phyloP scores from a whole-genome alignment of 805 yeast genomes.

The Myxozyma sirexii region DNA sequence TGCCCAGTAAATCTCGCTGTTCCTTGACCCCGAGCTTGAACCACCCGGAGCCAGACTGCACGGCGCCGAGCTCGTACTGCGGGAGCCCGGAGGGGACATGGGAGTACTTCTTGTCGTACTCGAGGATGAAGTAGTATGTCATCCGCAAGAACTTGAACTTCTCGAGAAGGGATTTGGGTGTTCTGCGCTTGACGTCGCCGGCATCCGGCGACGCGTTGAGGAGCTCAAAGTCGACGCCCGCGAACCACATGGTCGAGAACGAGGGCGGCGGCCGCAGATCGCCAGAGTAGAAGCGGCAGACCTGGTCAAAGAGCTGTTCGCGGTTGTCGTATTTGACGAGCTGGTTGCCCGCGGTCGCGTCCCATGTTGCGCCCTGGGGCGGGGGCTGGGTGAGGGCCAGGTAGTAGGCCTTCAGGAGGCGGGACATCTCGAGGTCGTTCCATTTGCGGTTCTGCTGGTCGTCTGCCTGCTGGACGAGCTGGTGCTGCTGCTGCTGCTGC shows the following conservation, averaged over 20 bases:
- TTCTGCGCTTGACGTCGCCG: slow-evolving; percentile 22
- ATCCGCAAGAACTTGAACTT: slow-evolving; percentile 32
- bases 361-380: slow-evolving; percentile 23
- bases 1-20: slow-evolving; percentile 32
- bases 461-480: slow-evolving; percentile 13
- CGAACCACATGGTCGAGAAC: slow-evolving; percentile 3
- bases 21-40: slow-evolving; percentile 19
- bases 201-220: background rate
- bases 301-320: slow-evolving; percentile 28
- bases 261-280: slow-evolving; percentile 15
- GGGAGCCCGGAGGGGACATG: slow-evolving; percentile 12
- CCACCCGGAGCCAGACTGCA: slow-evolving; percentile 21
- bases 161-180: slow-evolving; percentile 29
- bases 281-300: slow-evolving; percentile 25
- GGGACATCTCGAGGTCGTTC: slow-evolving; percentile 28
- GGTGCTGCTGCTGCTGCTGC: slow-evolving; percentile 15
- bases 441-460: slow-evolving; percentile 29
- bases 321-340: slow-evolving; percentile 28
- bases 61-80: slow-evolving; percentile 13
- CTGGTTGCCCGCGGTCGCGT: slow-evolving; percentile 9
- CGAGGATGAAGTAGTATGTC: slow-evolving; percentile 29
- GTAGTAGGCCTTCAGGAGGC: slow-evolving; percentile 22
- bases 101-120: slow-evolving; percentile 25
- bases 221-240: background rate
- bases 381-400: slow-evolving; percentile 29